Conservation (phyloP, 2,329 filamentous ascomycete genomes). For the Epichloe uncinata region DNA sequence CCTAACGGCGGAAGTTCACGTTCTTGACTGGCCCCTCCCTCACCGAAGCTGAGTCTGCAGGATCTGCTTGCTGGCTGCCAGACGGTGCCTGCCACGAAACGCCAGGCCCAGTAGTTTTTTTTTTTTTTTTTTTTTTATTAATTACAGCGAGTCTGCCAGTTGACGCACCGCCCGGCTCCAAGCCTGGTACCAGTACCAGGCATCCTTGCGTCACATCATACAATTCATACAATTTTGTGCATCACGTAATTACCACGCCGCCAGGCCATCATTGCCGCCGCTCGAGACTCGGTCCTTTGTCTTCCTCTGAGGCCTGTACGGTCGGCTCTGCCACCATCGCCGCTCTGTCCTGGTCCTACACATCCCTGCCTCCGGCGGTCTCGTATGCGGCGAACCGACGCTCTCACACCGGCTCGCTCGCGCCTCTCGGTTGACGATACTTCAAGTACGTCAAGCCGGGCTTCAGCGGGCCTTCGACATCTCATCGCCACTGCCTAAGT, state of each 20-base stretch:
- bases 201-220: neutral
- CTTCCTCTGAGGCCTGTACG: neutral
- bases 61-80: too few relatives aligned
- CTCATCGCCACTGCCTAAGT: neutral
- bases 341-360: neutral
- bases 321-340: neutral
- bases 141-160: neutral
- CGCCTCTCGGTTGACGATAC: constrained; percentile 5
- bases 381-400: constrained; percentile 3
- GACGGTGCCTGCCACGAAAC: too few relatives aligned
- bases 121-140: too few relatives aligned
- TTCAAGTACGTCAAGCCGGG: constrained; percentile 1
- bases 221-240: neutral
- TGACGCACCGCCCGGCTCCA: neutral
- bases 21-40: too few relatives aligned
- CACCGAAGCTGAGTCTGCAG: too few relatives aligned
- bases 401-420: constrained; percentile 3
- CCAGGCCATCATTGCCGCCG: neutral
- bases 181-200: too few relatives aligned
- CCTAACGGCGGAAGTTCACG: too few relatives aligned
- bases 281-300: neutral
- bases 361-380: neutral
- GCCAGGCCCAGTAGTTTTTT: too few relatives aligned
- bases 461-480: constrained; percentile 3
- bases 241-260: constrained; percentile 4